These are phyloP conservation scores for Alnus rubra DNA, from an alignment of 306 rosid species.

Conservation along the genomic window DNA sequence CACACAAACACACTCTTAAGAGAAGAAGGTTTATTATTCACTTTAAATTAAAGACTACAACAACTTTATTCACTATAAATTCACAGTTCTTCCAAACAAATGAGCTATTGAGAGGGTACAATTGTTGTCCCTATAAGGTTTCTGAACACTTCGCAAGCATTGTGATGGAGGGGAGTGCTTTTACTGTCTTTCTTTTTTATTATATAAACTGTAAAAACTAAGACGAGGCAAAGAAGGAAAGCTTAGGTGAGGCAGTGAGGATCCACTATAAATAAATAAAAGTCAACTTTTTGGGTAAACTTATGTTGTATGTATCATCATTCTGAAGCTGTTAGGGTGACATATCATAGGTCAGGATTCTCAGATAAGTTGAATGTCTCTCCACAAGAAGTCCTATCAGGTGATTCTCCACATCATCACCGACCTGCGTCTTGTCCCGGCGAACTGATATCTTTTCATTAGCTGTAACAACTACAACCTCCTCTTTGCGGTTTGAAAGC, in stretches of 20 bases:
- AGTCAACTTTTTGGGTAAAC: not conserved
- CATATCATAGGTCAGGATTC: conserved; percentile 32
- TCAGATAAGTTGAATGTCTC: conserved; percentile 53
- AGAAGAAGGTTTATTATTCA: not conserved
- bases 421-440: conserved; percentile 45
- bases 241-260: not conserved
- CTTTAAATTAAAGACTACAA: not conserved
- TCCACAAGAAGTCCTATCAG: conserved; percentile 64
- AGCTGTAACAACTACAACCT: conserved; percentile 69
- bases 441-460: conserved; percentile 53
- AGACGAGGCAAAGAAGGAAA: not conserved
- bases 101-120: not conserved
- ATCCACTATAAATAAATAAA: not conserved
- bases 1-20: no score
- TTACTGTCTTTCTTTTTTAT: no score
- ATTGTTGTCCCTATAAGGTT: not conserved
- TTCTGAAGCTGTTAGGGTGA: not conserved
- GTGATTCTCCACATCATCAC: conserved; percentile 69
- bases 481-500: conserved; percentile 79
- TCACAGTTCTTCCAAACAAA: not conserved
- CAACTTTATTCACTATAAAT: no score
- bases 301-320: not conserved
- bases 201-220: not conserved
- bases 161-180: not conserved
- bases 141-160: not conserved